A percentile compares a stretch with the other conserved stretches of the same genome.
Evolutionary conservation across 257 asterid genomes (phyloP).

Genomic region (Lavandula angustifolia): DNA sequence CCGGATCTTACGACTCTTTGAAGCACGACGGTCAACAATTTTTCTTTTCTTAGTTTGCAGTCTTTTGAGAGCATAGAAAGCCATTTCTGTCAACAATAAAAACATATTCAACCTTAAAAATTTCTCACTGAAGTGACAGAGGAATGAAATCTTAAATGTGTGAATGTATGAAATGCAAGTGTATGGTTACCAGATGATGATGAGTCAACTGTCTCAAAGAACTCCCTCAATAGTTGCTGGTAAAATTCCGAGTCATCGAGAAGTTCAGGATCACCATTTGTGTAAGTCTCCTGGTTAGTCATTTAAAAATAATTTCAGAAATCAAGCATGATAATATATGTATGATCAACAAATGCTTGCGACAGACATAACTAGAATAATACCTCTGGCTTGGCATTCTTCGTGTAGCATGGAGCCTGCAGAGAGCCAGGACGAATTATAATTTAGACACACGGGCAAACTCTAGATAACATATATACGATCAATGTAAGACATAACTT

Average conservation of each 20-base stretch:
- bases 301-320: slow-evolving; percentile 5
- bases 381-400: slow-evolving; percentile 56
- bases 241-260: slow-evolving; percentile 86
- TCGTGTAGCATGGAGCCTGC: slow-evolving; percentile 59
- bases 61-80: slow-evolving; percentile 76
- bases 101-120: background rate
- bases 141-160: no score
- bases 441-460: slow-evolving; percentile 5
- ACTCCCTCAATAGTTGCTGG: slow-evolving; percentile 87
- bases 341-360: background rate
- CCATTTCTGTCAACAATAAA: slow-evolving; percentile 56
- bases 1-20: slow-evolving; percentile 96
- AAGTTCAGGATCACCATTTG: slow-evolving; percentile 81
- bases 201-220: slow-evolving; percentile 84
- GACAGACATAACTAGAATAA: slow-evolving; percentile 15
- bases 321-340: slow-evolving; percentile 4
- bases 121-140: background rate
- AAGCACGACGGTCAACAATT: slow-evolving; percentile 87
- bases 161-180: background rate
- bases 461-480: background rate
- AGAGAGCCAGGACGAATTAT: slow-evolving; percentile 27
- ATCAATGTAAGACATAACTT: background rate
- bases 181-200: slow-evolving; percentile 69
- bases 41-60: slow-evolving; percentile 85
- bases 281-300: slow-evolving; percentile 43